These are phyloP conservation scores for Aurifilum marmelostoma DNA, from an alignment of 2,329 filamentous ascomycete genomes.

Conservation along the genomic window DNA sequence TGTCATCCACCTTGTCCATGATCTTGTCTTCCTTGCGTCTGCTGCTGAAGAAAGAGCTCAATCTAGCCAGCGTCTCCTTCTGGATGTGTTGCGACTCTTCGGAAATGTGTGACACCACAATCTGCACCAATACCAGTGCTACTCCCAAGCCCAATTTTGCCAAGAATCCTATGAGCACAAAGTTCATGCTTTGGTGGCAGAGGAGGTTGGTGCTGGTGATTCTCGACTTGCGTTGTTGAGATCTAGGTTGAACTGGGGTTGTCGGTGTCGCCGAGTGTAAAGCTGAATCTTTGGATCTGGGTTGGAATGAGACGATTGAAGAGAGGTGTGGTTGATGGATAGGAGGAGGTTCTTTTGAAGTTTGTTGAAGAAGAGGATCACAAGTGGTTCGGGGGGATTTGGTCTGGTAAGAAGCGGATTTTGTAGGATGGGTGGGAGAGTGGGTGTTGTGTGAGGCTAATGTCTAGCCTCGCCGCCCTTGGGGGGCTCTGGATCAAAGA, in stretches of 20 bases:
- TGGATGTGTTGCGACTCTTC: neutral
- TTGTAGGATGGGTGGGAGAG: conserved; percentile 10
- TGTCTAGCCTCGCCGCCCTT: conserved; percentile 16
- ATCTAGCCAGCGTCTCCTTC: conserved; percentile 8
- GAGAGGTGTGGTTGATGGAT: neutral
- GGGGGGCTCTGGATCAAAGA: conserved; percentile 29
- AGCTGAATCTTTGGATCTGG: neutral
- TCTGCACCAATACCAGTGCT: conserved; percentile 20
- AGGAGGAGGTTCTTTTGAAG: neutral
- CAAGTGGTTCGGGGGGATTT: neutral
- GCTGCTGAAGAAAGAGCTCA: conserved; percentile 11
- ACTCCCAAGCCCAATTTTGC: conserved; percentile 17
- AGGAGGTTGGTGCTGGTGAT: neutral
- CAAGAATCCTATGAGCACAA: conserved; percentile 26
- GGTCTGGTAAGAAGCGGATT: neutral
- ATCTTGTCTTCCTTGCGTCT: conserved; percentile 11
- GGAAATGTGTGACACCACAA: conserved; percentile 13
- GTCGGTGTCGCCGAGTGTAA: neutral
- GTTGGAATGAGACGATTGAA: neutral
- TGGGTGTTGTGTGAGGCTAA: conserved; percentile 6
- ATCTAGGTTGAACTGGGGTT: neutral
- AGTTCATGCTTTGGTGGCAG: conserved; percentile 24
- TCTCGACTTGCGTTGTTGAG: neutral
- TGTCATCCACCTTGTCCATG: conserved; percentile 23
- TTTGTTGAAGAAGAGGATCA: neutral